A percentile compares a stretch with the other conserved stretches of the same genome.
These are phyloP conservation scores for Phaeoacremonium minimum DNA, from an alignment of 2,329 filamentous ascomycete species.

Conservation along the genomic window DNA sequence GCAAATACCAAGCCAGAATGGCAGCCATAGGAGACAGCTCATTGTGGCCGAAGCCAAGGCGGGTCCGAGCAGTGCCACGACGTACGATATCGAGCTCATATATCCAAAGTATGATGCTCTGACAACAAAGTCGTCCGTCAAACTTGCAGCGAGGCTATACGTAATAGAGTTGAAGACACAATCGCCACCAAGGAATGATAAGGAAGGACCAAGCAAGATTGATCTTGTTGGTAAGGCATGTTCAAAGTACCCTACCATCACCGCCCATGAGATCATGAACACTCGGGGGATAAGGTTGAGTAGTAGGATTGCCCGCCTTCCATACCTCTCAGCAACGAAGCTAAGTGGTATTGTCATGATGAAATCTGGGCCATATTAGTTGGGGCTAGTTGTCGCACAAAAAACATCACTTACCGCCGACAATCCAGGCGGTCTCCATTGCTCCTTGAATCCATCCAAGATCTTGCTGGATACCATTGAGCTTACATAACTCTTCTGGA, in stretches of 20 bases:
- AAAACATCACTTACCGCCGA: slow-evolving; percentile 30
- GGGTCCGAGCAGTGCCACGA: slow-evolving; percentile 40
- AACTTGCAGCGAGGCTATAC: slow-evolving; percentile 37
- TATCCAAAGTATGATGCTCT: slow-evolving; percentile 45
- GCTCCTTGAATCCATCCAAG: slow-evolving; percentile 48
- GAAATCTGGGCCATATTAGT: slow-evolving; percentile 29
- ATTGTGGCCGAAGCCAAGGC: slow-evolving; percentile 41
- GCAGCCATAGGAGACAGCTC: slow-evolving; percentile 36
- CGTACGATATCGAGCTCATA: slow-evolving; percentile 42
- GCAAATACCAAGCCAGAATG: slow-evolving; percentile 33
- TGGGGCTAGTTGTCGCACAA: background rate
- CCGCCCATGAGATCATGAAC: slow-evolving; percentile 33
- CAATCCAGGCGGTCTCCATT: slow-evolving; percentile 45
- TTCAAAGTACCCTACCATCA: slow-evolving; percentile 32
- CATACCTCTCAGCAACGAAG: slow-evolving; percentile 38
- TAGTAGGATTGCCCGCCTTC: slow-evolving; percentile 31
- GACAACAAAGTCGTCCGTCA: slow-evolving; percentile 36
- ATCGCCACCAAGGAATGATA: slow-evolving; percentile 43
- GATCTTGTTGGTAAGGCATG: slow-evolving; percentile 28
- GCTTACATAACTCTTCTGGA: slow-evolving; percentile 49
- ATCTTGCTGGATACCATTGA: slow-evolving; percentile 42
- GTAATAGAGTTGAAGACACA: slow-evolving; percentile 47
- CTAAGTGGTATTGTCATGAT: slow-evolving; percentile 44
- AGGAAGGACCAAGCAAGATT: slow-evolving; percentile 32
- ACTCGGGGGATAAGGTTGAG: slow-evolving; percentile 38